Evolutionary conservation across 306 rosid species (phyloP).

Genomic region (Castanopsis chinensis): DNA sequence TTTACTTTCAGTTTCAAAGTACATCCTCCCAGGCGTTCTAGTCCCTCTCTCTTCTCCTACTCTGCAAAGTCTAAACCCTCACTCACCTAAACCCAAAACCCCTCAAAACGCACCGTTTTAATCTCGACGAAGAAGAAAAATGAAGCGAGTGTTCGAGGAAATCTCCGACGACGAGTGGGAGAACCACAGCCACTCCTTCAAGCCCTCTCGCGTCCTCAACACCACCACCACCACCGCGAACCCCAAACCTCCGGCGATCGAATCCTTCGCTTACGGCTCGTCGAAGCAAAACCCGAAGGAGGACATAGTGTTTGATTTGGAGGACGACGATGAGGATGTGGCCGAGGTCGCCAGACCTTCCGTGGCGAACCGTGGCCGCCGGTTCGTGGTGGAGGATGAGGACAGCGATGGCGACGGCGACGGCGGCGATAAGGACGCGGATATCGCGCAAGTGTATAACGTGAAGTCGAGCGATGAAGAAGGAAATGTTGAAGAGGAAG

Average conservation of each 20-base stretch:
- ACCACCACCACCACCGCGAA: neutral
- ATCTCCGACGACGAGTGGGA: conserved; percentile 98
- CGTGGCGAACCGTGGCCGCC: conserved; percentile 53
- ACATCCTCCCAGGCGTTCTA: neutral
- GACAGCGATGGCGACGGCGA: conserved; percentile 35
- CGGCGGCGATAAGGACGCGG: conserved; percentile 22
- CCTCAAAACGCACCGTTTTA: neutral
- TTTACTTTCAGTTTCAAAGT: neutral
- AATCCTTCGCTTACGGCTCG: conserved; percentile 62
- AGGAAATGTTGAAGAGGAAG: too few relatives aligned
- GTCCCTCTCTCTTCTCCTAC: neutral
- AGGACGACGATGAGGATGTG: conserved; percentile 53
- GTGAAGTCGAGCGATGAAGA: conserved; percentile 35
- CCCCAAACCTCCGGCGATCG: conserved; percentile 45
- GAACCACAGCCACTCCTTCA: conserved; percentile 70
- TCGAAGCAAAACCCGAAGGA: neutral
- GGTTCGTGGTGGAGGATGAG: conserved; percentile 74
- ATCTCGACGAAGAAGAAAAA: neutral
- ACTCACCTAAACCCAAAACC: neutral
- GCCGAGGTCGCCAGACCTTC: conserved; percentile 21
- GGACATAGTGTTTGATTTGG: conserved; percentile 23
- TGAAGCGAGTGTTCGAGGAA: conserved; percentile 87
- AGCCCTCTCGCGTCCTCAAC: conserved; percentile 74
- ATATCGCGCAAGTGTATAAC: conserved; percentile 39
- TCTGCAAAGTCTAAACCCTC: neutral